A percentile compares a stretch with the other conserved stretches of the same genome.
phyloP scores from a whole-genome alignment of 768 basidiomycete species.

The Tubosaeta sp. region DNA sequence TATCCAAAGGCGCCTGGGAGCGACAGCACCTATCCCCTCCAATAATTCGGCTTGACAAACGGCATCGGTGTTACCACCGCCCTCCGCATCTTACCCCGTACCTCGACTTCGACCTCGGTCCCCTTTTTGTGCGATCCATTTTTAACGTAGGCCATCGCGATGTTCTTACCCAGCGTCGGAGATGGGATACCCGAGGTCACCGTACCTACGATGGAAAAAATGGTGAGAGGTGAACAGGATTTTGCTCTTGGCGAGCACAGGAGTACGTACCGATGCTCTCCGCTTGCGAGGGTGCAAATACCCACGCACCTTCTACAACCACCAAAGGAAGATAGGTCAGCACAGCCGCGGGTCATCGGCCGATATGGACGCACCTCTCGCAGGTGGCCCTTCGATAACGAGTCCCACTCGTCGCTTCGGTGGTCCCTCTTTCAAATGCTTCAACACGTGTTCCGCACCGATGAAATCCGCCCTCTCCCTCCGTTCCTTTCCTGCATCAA shows the following conservation, averaged over 20 bases:
- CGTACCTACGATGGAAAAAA: conserved; percentile 40
- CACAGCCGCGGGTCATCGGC: background rate
- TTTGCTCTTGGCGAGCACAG: background rate
- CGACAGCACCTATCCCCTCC: conserved; percentile 43
- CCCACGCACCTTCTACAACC: conserved; percentile 68
- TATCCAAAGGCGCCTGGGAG: background rate
- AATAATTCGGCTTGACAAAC: conserved; percentile 82
- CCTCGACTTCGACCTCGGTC: conserved; percentile 77
- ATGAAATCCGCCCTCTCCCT: conserved; percentile 70
- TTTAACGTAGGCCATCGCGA: conserved; percentile 91
- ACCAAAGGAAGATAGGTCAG: background rate
- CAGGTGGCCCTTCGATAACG: conserved; percentile 79
- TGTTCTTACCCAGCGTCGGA: conserved; percentile 83
- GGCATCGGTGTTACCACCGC: conserved; percentile 82
- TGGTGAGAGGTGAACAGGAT: background rate
- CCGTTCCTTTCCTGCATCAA: conserved; percentile 69
- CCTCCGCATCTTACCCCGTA: conserved; percentile 73
- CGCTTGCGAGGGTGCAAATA: conserved; percentile 51
- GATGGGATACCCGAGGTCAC: conserved; percentile 97
- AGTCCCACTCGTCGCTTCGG: conserved; percentile 76
- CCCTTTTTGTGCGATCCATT: conserved; percentile 88
- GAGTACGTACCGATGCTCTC: conserved; percentile 52
- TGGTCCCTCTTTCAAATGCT: conserved; percentile 78
- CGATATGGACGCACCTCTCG: conserved; percentile 53
- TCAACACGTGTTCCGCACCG: conserved; percentile 67